Percentiles rank a stretch among this genome's conserved stretches.
Evolutionary conservation across 257 asterid species (phyloP).

Genomic region (Solanum peruvianum): DNA sequence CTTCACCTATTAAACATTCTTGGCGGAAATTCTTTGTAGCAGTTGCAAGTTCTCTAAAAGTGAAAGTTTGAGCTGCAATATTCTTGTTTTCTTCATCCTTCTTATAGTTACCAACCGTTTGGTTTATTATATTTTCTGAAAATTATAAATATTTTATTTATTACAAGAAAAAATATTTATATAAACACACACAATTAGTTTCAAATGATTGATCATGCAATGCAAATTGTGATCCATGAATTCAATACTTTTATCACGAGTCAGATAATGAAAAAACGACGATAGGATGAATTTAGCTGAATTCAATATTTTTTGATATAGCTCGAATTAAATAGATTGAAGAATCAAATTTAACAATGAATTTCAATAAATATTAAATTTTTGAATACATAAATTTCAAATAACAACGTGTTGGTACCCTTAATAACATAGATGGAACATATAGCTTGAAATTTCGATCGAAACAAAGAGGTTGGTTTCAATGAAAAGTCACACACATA

Average conservation of each 20-base stretch:
- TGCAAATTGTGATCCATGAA: background rate
- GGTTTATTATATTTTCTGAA: constrained; percentile 1
- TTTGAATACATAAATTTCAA: background rate
- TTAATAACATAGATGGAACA: background rate
- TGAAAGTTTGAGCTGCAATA: constrained; percentile 80
- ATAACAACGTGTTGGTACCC: background rate
- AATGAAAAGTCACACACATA: background rate
- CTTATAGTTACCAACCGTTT: background rate
- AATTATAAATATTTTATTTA: background rate
- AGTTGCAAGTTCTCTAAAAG: constrained; percentile 73
- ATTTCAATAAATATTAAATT: background rate
- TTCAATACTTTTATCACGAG: background rate
- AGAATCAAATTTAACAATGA: too few relatives aligned
- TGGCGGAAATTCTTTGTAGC: constrained; percentile 88
- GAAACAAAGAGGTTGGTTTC: background rate
- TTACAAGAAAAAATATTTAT: background rate
- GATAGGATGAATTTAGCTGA: background rate
- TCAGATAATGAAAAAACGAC: background rate
- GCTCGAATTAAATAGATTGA: background rate
- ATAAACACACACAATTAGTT: background rate
- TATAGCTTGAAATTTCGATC: background rate
- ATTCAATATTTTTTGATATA: background rate
- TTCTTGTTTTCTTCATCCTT: constrained; percentile 30
- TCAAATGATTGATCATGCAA: background rate
- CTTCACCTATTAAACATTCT: constrained; percentile 79